Evolutionary conservation across 75 land plant genomes (phyloP).

Genomic region (Pinus taeda): DNA sequence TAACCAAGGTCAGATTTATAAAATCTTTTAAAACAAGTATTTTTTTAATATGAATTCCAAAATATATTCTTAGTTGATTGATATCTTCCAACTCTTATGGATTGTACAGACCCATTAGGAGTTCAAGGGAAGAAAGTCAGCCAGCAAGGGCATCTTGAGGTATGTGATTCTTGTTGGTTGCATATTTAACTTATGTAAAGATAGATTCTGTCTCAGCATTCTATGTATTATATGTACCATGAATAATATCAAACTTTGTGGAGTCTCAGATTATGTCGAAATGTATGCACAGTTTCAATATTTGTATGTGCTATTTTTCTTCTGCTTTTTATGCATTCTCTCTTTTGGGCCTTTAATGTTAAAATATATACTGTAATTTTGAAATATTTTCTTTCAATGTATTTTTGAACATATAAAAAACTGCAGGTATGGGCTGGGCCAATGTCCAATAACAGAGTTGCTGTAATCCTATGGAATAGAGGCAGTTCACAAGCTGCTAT

Average conservation of each 20-base stretch:
- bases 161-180: slow-evolving; percentile 1
- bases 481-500: slow-evolving; percentile 41
- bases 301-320: background rate
- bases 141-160: slow-evolving; percentile 45
- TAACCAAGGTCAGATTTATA: slow-evolving; percentile 63
- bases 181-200: too few species aligned
- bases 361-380: background rate
- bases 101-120: slow-evolving; percentile 51
- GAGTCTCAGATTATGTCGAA: too few species aligned
- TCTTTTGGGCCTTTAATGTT: background rate
- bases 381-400: background rate
- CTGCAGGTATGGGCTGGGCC: slow-evolving; percentile 94
- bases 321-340: background rate
- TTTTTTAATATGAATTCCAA: background rate
- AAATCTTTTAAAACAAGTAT: background rate
- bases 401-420: background rate
- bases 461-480: slow-evolving; percentile 78
- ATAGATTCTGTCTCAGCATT: too few species aligned
- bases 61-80: too few species aligned
- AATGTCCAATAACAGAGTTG: slow-evolving; percentile 53
- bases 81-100: background rate
- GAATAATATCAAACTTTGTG: too few species aligned
- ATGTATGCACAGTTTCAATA: too few species aligned
- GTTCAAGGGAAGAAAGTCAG: slow-evolving; percentile 81
- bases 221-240: too few species aligned